Evolutionary conservation across 202 grass and related monocot species (phyloP).

Genomic region (Miscanthus sacchariflorus): DNA sequence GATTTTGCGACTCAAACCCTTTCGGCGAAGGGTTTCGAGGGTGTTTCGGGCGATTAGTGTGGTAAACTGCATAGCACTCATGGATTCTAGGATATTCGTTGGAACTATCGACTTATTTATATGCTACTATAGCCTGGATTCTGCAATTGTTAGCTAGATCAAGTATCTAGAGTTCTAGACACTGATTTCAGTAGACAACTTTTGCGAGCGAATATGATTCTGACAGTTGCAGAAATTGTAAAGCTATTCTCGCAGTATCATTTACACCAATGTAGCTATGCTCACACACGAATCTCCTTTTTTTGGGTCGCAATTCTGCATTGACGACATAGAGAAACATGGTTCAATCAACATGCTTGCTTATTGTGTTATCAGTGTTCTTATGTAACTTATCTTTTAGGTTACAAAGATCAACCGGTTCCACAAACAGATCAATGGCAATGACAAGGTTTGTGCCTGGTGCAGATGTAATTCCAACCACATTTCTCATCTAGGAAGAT

Average conservation of each 20-base stretch:
- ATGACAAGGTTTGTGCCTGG: conserved; percentile 62
- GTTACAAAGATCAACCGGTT: conserved; percentile 79
- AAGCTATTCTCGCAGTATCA: neutral
- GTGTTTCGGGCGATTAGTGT: neutral
- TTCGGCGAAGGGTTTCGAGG: neutral
- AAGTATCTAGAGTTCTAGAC: neutral
- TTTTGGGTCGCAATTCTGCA: neutral
- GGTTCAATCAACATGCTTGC: neutral
- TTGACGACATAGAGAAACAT: neutral
- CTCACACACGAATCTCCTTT: neutral
- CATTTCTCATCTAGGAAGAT: neutral
- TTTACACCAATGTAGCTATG: conserved; percentile 7
- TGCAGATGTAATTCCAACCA: neutral
- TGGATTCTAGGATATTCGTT: neutral
- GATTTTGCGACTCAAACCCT: neutral
- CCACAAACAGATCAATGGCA: conserved; percentile 67
- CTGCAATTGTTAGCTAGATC: neutral
- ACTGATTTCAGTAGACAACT: neutral
- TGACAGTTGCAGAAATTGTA: neutral
- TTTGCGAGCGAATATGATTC: neutral
- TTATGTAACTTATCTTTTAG: conserved; percentile 41
- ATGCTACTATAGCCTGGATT: neutral
- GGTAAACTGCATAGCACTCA: neutral
- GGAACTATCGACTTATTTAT: neutral
- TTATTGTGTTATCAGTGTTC: conserved; percentile 21